Percentiles rank a stretch among this genome's conserved stretches.
Evolutionary conservation across 73 alveolate species (phyloP).

Genomic region (Uronychia setigera): DNA sequence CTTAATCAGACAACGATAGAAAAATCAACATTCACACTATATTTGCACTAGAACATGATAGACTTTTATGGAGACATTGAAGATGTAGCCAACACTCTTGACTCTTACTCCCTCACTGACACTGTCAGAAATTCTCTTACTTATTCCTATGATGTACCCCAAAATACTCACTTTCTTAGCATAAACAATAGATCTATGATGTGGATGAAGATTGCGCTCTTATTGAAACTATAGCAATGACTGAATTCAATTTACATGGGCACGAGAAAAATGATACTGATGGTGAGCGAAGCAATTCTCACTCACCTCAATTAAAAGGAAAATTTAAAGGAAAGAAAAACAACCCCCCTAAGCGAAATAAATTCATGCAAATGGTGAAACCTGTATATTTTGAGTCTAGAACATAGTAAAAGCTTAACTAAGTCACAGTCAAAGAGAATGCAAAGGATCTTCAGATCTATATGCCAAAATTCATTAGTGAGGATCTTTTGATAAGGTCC

Average conservation of each 20-base stretch:
- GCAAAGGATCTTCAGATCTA: background rate
- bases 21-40: conserved; percentile 15
- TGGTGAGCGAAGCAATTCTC: too few relatives aligned
- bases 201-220: conserved; percentile 22
- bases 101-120: conserved; percentile 40
- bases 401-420: background rate
- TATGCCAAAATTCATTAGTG: conserved; percentile 2
- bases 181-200: conserved; percentile 17
- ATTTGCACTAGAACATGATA: conserved; percentile 47
- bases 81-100: conserved; percentile 42
- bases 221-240: conserved; percentile 17
- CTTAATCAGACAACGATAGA: conserved; percentile 33
- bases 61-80: conserved; percentile 44
- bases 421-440: background rate
- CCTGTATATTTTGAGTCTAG: conserved; percentile 10
- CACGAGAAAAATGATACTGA: background rate
- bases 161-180: background rate
- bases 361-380: background rate
- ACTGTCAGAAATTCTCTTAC: background rate
- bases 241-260: conserved; percentile 28
- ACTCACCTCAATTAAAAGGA: too few relatives aligned
- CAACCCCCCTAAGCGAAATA: background rate
- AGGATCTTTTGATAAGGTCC: conserved; percentile 14
- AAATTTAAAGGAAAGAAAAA: too few relatives aligned
- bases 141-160: conserved; percentile 21